Evolutionary conservation across 805 yeast species (phyloP).

Genomic region (Candida peoriensis): DNA sequence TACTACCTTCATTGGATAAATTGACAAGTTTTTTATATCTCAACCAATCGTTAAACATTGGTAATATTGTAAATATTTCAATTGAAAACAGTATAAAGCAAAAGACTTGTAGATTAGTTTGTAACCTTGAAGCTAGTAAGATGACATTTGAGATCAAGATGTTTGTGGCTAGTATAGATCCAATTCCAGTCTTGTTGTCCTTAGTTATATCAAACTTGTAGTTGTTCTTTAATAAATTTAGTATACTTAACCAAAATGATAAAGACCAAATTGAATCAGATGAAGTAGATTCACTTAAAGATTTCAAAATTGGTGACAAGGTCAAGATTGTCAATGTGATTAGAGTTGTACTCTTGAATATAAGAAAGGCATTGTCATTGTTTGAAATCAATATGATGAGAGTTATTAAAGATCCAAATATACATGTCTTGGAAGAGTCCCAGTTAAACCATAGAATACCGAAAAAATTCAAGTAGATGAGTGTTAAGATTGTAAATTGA

Average conservation of each 20-base stretch:
- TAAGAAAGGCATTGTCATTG: background rate
- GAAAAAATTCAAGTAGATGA: constrained; percentile 64
- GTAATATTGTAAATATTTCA: constrained; percentile 66
- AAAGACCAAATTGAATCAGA: constrained; percentile 95
- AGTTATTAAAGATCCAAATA: constrained; percentile 5
- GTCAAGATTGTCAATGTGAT: constrained; percentile 69
- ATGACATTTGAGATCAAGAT: constrained; percentile 80
- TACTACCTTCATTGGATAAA: no score
- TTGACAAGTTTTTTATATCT: background rate
- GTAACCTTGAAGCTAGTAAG: constrained; percentile 83
- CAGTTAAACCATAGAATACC: constrained; percentile 48
- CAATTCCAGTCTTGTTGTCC: constrained; percentile 12
- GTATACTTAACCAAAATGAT: constrained; percentile 69
- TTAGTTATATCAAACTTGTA: constrained; percentile 48
- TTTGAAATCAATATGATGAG: constrained; percentile 2
- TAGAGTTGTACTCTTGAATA: constrained; percentile 61
- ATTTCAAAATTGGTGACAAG: constrained; percentile 83
- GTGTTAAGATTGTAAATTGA: constrained; percentile 58
- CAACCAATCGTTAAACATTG: constrained; percentile 60
- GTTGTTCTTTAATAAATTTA: constrained; percentile 65
- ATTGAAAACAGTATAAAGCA: constrained; percentile 74
- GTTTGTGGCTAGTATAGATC: constrained; percentile 70
- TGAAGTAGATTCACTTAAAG: constrained; percentile 82
- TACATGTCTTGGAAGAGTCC: constrained; percentile 37
- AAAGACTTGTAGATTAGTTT: constrained; percentile 71